Percentiles rank a stretch among this genome's conserved stretches.
Conservation (phyloP, 2,329 filamentous ascomycete species). For the Dactylella cylindrospora region DNA sequence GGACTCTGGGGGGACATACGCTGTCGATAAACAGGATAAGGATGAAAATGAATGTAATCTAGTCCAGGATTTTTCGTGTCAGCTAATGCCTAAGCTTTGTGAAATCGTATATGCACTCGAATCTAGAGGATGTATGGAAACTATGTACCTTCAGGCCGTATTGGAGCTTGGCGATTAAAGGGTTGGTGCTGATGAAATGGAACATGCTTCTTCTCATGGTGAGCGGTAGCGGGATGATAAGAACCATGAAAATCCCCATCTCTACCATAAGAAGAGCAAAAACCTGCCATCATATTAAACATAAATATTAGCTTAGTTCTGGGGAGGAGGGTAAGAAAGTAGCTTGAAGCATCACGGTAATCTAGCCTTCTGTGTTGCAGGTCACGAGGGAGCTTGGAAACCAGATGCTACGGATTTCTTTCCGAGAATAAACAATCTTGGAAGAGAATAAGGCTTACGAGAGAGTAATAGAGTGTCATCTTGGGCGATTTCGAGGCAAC, state of each 20-base stretch:
- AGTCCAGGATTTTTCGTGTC: constrained; percentile 15
- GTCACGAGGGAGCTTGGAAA: constrained; percentile 2
- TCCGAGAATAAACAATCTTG: not conserved
- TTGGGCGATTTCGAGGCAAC: constrained; percentile 46
- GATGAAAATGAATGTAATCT: constrained; percentile 99
- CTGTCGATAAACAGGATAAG: constrained; percentile 97
- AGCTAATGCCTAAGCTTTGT: constrained; percentile 35
- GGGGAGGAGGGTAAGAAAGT: not conserved
- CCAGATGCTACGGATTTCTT: not conserved
- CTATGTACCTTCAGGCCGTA: constrained; percentile 80
- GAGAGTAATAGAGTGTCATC: constrained; percentile 59
- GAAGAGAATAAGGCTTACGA: constrained; percentile 52
- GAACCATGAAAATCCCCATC: constrained; percentile 77
- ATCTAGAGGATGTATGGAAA: not conserved
- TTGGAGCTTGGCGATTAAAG: constrained; percentile 83
- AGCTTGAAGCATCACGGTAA: not conserved
- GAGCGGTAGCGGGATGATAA: constrained; percentile 87
- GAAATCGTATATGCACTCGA: not conserved
- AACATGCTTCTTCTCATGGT: constrained; percentile 82
- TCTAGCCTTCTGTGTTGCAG: not conserved
- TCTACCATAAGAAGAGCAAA: constrained; percentile 79
- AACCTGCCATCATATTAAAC: constrained; percentile 60
- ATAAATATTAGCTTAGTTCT: not conserved
- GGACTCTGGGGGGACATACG: constrained; percentile 62
- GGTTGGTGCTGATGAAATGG: constrained; percentile 91